phyloP scores from a whole-genome alignment of 1,284 basidiomycete species.

The Sporisorium scitamineum region DNA sequence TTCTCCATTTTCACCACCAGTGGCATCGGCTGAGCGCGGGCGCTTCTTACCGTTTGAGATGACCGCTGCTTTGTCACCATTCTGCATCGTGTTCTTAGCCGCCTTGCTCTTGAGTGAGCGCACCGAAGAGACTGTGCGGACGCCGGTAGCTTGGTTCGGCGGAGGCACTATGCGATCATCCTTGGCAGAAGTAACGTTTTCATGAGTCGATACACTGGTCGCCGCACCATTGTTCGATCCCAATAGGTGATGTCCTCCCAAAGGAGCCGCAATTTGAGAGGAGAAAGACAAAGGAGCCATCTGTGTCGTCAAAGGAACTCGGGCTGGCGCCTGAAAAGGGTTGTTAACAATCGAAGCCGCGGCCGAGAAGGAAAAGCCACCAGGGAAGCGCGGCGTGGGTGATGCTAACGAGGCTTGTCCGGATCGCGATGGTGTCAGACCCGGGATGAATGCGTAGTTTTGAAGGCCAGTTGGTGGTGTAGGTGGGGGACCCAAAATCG shows the following conservation, averaged over 20 bases:
- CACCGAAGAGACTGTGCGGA: conserved; percentile 23
- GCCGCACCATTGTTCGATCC: not conserved
- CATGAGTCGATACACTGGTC: conserved; percentile 6
- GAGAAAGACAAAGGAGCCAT: conserved; percentile 32
- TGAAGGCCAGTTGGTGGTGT: conserved; percentile 33
- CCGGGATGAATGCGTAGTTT: conserved; percentile 42
- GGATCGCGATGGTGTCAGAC: conserved; percentile 23
- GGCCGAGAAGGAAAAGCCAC: conserved; percentile 32
- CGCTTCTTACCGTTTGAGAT: conserved; percentile 23
- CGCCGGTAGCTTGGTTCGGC: not conserved
- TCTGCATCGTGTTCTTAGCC: not conserved
- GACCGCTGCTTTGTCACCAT: not conserved
- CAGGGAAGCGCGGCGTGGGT: conserved; percentile 39
- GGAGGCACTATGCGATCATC: conserved; percentile 32
- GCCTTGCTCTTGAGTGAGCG: conserved; percentile 25
- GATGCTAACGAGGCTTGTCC: conserved; percentile 17
- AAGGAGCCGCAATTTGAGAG: not conserved
- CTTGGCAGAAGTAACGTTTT: conserved; percentile 13
- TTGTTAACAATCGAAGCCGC: conserved; percentile 7
- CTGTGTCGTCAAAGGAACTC: conserved; percentile 20
- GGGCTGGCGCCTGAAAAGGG: conserved; percentile 14
- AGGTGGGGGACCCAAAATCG: conserved; percentile 19
- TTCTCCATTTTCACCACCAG: not conserved
- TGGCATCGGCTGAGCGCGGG: conserved; percentile 3
- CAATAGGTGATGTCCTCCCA: not conserved